phyloP scores from a whole-genome alignment of 768 basidiomycete species.

The Sporobolomyces phaffii region DNA sequence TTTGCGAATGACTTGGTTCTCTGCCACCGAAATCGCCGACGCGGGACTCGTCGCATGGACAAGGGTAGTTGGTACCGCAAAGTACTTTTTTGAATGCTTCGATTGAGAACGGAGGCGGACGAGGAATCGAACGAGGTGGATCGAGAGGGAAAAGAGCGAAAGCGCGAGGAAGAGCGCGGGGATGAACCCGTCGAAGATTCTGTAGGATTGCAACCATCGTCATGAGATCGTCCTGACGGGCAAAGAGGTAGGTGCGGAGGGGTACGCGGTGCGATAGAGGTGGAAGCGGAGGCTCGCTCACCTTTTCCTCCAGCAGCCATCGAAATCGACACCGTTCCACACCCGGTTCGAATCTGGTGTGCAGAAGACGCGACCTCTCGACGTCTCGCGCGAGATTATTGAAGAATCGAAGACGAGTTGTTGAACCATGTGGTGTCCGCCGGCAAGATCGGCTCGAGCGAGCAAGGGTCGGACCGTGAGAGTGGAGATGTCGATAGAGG shows the following conservation, averaged over 20 bases:
- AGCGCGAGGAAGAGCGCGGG: conserved; percentile 26
- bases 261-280: background rate
- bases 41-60: background rate
- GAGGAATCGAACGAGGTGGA: conserved; percentile 1
- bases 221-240: background rate
- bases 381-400: background rate
- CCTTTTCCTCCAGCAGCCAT: conserved; percentile 25
- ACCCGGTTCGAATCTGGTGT: background rate
- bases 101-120: background rate
- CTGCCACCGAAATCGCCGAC: conserved; percentile 12
- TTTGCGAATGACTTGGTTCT: conserved; percentile 18
- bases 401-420: background rate
- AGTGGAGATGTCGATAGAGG: no score
- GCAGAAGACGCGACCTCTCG: conserved; percentile 5
- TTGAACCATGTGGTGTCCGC: background rate
- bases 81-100: background rate
- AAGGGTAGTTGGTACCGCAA: background rate
- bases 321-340: conserved; percentile 37
- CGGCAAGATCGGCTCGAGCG: no score
- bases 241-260: no score
- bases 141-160: conserved; percentile 8
- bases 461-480: no score
- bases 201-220: background rate
- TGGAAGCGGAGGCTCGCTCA: background rate
- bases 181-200: conserved; percentile 21